Conservation (phyloP, 2,329 filamentous ascomycete species). For the Exophiala mesophila region DNA sequence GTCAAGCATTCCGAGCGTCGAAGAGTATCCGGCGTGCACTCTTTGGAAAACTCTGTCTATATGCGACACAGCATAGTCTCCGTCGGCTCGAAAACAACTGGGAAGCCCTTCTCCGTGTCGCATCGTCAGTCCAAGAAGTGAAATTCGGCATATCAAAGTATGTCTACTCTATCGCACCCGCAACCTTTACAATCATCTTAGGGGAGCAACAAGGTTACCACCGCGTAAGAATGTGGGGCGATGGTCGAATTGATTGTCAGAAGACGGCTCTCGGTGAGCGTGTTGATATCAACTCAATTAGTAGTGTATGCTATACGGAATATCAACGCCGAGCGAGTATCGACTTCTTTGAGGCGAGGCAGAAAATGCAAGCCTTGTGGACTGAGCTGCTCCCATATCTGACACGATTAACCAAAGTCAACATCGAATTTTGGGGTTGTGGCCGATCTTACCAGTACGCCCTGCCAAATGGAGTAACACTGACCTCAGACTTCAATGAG, state of each 20-base stretch:
- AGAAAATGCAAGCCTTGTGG: background rate
- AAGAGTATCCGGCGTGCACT: background rate
- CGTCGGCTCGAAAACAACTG: background rate
- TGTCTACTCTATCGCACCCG: background rate
- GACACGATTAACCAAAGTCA: background rate
- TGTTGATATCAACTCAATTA: background rate
- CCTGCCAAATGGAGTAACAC: background rate
- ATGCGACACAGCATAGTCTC: background rate
- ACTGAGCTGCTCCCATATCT: background rate
- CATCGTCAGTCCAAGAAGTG: background rate
- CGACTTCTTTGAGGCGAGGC: background rate
- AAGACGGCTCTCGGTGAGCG: background rate
- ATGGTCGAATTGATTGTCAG: background rate
- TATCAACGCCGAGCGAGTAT: background rate
- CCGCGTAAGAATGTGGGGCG: background rate
- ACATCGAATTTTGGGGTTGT: background rate
- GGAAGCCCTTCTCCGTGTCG: background rate
- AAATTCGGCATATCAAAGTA: background rate
- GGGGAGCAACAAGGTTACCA: background rate
- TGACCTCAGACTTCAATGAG: background rate
- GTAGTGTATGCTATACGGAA: too few species aligned
- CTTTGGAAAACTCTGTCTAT: background rate
- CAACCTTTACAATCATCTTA: background rate
- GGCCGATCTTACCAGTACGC: background rate
- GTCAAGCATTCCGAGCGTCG: background rate